Evolutionary conservation across 2,329 filamentous ascomycete genomes (phyloP).

Genomic region (Coleophoma crateriformis): DNA sequence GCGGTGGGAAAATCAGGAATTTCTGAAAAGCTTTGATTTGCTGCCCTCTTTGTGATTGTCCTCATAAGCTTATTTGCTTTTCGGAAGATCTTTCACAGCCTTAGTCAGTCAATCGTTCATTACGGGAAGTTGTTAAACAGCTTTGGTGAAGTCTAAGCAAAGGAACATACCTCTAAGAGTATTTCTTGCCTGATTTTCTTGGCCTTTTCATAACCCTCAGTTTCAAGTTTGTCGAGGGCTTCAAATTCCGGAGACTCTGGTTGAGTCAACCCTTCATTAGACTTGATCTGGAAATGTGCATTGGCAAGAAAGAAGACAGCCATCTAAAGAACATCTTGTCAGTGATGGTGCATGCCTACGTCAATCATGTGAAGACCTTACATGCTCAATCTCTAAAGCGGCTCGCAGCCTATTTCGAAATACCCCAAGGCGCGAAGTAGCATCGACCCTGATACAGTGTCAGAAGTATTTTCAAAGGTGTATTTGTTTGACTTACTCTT

Average conservation of each 20-base stretch:
- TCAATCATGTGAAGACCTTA: too few species aligned
- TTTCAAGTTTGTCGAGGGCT: slow-evolving; percentile 64
- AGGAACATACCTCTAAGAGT: slow-evolving; percentile 44
- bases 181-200: slow-evolving; percentile 76
- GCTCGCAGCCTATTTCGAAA: slow-evolving; percentile 62
- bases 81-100: slow-evolving; percentile 22
- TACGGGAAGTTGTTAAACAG: too few species aligned
- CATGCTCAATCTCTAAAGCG: slow-evolving; percentile 73
- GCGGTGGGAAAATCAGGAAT: slow-evolving; percentile 55
- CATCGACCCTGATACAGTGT: slow-evolving; percentile 9
- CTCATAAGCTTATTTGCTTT: slow-evolving; percentile 62
- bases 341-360: too few species aligned
- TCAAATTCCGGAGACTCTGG: slow-evolving; percentile 64
- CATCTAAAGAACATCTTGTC: slow-evolving; percentile 28
- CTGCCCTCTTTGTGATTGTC: slow-evolving; percentile 47
- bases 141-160: too few species aligned
- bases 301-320: slow-evolving; percentile 83
- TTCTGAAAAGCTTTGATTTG: slow-evolving; percentile 49
- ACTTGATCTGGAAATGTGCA: slow-evolving; percentile 77
- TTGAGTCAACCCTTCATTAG: slow-evolving; percentile 55
- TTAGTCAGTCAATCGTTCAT: too few species aligned
- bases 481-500: slow-evolving; percentile 22
- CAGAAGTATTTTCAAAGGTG: too few species aligned
- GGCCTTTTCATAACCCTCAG: slow-evolving; percentile 68
- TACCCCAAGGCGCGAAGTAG: slow-evolving; percentile 41